These are phyloP conservation scores for Zygosaccharomyces sapae DNA, from an alignment of 1,139 yeast genomes.

Conservation along the genomic window DNA sequence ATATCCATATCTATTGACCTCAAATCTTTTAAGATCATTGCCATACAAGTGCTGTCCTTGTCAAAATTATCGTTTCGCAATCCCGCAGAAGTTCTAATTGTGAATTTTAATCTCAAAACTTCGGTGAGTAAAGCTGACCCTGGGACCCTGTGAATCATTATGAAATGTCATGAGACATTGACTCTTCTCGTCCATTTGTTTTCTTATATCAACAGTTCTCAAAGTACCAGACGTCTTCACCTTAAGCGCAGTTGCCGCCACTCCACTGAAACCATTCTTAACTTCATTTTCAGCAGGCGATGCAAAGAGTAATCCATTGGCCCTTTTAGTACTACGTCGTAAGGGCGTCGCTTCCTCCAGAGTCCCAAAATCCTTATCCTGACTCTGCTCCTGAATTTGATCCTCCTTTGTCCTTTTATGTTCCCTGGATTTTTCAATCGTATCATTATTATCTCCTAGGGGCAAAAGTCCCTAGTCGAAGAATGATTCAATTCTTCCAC, in stretches of 20 bases:
- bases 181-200: slow-evolving; percentile 4
- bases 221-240: slow-evolving; percentile 11
- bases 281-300: slow-evolving; percentile 13
- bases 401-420: background rate
- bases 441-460: background rate
- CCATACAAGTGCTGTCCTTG: slow-evolving; percentile 10
- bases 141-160: slow-evolving; percentile 11
- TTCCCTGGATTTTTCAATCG: too few species aligned
- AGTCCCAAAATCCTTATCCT: slow-evolving; percentile 12
- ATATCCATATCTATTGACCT: slow-evolving; percentile 10
- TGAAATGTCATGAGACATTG: slow-evolving; percentile 14
- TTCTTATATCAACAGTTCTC: slow-evolving; percentile 6
- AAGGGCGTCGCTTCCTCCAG: slow-evolving; percentile 11
- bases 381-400: background rate
- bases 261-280: background rate
- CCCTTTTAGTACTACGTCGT: slow-evolving; percentile 6
- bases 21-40: slow-evolving; percentile 10
- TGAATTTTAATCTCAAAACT: slow-evolving; percentile 12
- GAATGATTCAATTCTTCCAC: slow-evolving; percentile 12
- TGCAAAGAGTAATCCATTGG: slow-evolving; percentile 15
- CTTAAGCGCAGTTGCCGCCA: slow-evolving; percentile 1
- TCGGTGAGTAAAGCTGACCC: slow-evolving; percentile 12
- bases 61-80: slow-evolving; percentile 16
- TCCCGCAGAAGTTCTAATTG: slow-evolving; percentile 14
- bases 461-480: slow-evolving; percentile 14